These are phyloP conservation scores for Irpex sp. DNA, from an alignment of 1,284 basidiomycete genomes.

Conservation along the genomic window DNA sequence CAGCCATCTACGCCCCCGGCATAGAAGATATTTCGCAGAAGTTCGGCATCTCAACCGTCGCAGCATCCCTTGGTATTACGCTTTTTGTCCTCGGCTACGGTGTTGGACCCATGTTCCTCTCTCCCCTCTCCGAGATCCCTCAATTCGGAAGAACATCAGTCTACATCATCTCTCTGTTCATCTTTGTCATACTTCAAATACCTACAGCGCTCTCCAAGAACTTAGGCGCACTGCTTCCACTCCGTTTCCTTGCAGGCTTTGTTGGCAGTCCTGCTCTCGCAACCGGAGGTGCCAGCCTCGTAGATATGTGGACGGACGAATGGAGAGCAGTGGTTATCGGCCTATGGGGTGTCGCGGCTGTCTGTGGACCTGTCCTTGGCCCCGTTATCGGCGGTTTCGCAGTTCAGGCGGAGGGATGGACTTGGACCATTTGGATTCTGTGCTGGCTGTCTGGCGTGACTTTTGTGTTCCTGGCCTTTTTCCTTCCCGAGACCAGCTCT, in stretches of 20 bases:
- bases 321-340: slow-evolving; percentile 54
- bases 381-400: slow-evolving; percentile 49
- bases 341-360: slow-evolving; percentile 54
- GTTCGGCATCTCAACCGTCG: slow-evolving; percentile 47
- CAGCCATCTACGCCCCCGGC: slow-evolving; percentile 39
- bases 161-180: slow-evolving; percentile 49
- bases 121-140: slow-evolving; percentile 48
- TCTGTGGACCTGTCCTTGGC: slow-evolving; percentile 40
- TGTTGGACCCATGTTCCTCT: slow-evolving; percentile 46
- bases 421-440: slow-evolving; percentile 55
- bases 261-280: slow-evolving; percentile 39
- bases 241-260: slow-evolving; percentile 62
- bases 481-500: slow-evolving; percentile 46
- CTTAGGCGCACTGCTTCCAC: slow-evolving; percentile 51
- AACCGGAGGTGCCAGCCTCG: slow-evolving; percentile 32
- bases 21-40: slow-evolving; percentile 38
- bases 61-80: slow-evolving; percentile 31
- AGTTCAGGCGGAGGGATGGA: slow-evolving; percentile 34
- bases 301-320: slow-evolving; percentile 46
- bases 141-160: slow-evolving; percentile 39
- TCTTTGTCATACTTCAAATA: slow-evolving; percentile 54
- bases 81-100: slow-evolving; percentile 34
- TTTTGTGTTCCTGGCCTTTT: slow-evolving; percentile 39
- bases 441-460: slow-evolving; percentile 44
- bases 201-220: slow-evolving; percentile 57